phyloP scores from a whole-genome alignment of 441 rosid genomes.

The Pelargonium citronellum region DNA sequence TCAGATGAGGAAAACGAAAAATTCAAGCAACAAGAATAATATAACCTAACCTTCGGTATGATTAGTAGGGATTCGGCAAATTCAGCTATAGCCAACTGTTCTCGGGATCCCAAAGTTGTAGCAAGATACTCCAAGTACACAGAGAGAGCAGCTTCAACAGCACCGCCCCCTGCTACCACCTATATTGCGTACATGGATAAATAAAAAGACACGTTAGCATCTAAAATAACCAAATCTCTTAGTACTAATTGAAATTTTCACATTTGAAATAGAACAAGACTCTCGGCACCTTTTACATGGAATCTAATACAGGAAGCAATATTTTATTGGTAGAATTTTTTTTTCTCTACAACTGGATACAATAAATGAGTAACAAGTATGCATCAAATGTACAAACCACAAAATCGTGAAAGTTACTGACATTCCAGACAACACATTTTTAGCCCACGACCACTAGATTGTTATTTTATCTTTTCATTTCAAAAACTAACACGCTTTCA shows the following conservation, averaged over 20 bases:
- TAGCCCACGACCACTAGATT: no score
- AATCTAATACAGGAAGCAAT: no score
- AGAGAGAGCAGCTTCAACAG: conserved; percentile 90
- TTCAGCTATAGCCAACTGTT: conserved; percentile 95
- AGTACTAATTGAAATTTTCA: background rate
- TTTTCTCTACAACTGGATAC: no score
- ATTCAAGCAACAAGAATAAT: background rate
- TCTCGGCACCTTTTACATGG: no score
- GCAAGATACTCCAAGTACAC: conserved; percentile 95
- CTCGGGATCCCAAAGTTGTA: conserved; percentile 86
- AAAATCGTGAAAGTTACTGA: no score
- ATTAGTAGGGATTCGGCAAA: conserved; percentile 86
- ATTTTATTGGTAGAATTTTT: no score
- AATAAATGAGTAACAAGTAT: no score
- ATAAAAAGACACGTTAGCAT: background rate
- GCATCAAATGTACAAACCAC: no score
- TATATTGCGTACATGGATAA: conserved; percentile 24
- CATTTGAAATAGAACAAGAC: background rate
- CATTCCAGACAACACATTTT: no score
- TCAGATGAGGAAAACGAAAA: background rate
- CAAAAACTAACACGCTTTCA: no score
- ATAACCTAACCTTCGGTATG: conserved; percentile 68
- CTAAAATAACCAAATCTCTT: background rate
- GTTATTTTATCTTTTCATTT: no score
- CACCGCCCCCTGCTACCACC: conserved; percentile 99